Evolutionary conservation across 78 protist species (phyloP).

Genomic region (Creolimax fragrantissima): DNA sequence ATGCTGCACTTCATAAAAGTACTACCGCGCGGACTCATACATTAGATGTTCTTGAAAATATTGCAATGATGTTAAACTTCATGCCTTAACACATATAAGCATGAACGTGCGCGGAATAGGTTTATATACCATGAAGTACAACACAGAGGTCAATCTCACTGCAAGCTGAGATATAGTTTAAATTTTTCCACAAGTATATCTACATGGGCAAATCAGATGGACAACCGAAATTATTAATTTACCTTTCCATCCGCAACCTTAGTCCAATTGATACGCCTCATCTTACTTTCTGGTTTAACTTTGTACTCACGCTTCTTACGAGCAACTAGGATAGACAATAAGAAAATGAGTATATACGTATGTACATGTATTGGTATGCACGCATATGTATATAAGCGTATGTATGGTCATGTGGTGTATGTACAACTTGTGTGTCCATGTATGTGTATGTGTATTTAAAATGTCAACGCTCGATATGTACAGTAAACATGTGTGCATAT

Average conservation of each 20-base stretch:
- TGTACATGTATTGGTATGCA: background rate
- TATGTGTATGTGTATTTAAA: background rate
- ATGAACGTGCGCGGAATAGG: no score
- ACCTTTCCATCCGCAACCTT: background rate
- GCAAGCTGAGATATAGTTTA: no score
- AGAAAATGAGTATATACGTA: background rate
- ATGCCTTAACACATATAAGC: no score
- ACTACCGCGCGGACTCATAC: no score
- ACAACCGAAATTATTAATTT: no score
- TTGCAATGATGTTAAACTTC: no score
- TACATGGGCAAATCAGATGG: no score
- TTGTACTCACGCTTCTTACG: background rate
- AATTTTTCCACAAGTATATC: no score
- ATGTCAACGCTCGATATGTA: background rate
- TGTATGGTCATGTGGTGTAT: background rate
- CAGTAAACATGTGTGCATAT: background rate
- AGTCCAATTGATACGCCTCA: background rate
- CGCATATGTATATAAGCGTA: background rate
- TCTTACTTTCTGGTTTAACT: background rate
- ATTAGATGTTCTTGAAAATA: no score
- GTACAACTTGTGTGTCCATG: background rate
- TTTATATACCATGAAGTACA: no score
- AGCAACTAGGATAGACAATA: background rate
- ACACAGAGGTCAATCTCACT: no score
- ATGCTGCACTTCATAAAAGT: no score